phyloP scores from a whole-genome alignment of 2,329 filamentous ascomycete genomes.

The Aspergillus vadensis region DNA sequence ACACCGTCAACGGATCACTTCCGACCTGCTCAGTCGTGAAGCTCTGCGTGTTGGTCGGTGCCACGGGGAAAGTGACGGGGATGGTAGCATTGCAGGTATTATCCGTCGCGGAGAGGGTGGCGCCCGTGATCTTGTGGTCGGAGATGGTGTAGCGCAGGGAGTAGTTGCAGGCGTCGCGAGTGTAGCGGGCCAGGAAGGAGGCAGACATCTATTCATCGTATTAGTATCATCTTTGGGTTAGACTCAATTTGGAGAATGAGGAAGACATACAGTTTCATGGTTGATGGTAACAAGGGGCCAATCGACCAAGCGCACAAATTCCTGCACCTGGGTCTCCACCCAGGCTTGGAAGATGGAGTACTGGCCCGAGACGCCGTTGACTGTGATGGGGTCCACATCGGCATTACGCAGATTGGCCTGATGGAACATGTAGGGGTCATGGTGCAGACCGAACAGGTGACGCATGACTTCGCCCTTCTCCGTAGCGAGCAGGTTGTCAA shows the following conservation, averaged over 20 bases:
- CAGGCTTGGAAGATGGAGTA: constrained; percentile 60
- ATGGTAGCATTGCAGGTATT: constrained; percentile 56
- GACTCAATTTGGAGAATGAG: background rate
- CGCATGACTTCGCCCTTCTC: constrained; percentile 58
- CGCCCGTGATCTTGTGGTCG: constrained; percentile 50
- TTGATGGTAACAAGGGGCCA: constrained; percentile 60
- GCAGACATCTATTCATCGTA: constrained; percentile 42
- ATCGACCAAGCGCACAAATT: constrained; percentile 55
- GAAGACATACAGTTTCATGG: constrained; percentile 53
- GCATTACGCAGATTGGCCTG: constrained; percentile 61
- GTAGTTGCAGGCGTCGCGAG: constrained; percentile 57
- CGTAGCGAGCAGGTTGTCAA: constrained; percentile 53
- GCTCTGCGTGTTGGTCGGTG: constrained; percentile 47
- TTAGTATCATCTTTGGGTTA: background rate
- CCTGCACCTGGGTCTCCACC: constrained; percentile 57
- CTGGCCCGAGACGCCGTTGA: constrained; percentile 51
- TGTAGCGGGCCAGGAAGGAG: constrained; percentile 56
- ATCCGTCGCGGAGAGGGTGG: constrained; percentile 52
- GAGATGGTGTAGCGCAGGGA: constrained; percentile 51
- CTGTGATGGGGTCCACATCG: constrained; percentile 50
- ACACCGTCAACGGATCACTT: constrained; percentile 55
- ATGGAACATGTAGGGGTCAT: constrained; percentile 65
- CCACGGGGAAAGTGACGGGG: constrained; percentile 57
- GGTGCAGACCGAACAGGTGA: constrained; percentile 59
- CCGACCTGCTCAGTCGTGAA: constrained; percentile 57